phyloP scores from a whole-genome alignment of 805 yeast species.

The Myxozyma sirexii region DNA sequence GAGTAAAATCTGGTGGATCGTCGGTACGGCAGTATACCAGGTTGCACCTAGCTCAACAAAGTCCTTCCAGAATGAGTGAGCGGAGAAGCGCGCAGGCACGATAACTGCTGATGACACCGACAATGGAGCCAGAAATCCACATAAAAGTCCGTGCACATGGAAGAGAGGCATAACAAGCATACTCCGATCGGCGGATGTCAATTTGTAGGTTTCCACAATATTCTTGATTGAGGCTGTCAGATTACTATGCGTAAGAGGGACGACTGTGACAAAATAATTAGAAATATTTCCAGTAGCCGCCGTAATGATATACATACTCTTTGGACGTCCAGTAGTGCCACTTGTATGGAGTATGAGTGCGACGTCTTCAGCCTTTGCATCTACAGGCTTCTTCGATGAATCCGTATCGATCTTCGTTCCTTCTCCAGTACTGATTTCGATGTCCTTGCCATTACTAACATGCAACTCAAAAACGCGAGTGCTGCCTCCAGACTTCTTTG shows the following conservation, averaged over 20 bases:
- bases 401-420: slow-evolving; percentile 38
- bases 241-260: slow-evolving; percentile 68
- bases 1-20: slow-evolving; percentile 68
- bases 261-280: slow-evolving; percentile 46
- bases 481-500: slow-evolving; percentile 47
- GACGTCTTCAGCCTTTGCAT: slow-evolving; percentile 47
- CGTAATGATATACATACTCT: slow-evolving; percentile 39
- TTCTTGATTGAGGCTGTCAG: slow-evolving; percentile 62
- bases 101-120: slow-evolving; percentile 64
- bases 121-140: slow-evolving; percentile 63
- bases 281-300: too few relatives aligned
- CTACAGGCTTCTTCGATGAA: slow-evolving; percentile 44
- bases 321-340: slow-evolving; percentile 77
- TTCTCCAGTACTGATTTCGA: neutral
- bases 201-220: slow-evolving; percentile 59
- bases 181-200: slow-evolving; percentile 54
- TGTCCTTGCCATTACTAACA: neutral
- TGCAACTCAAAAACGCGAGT: slow-evolving; percentile 18
- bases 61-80: slow-evolving; percentile 62
- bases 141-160: slow-evolving; percentile 75
- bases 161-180: slow-evolving; percentile 76
- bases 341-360: slow-evolving; percentile 72
- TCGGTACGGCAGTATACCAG: slow-evolving; percentile 75
- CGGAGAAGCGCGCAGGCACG: slow-evolving; percentile 61
- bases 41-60: slow-evolving; percentile 54